phyloP scores from a whole-genome alignment of 495 filamentous ascomycete species.

The Alectoria sarmentosa region DNA sequence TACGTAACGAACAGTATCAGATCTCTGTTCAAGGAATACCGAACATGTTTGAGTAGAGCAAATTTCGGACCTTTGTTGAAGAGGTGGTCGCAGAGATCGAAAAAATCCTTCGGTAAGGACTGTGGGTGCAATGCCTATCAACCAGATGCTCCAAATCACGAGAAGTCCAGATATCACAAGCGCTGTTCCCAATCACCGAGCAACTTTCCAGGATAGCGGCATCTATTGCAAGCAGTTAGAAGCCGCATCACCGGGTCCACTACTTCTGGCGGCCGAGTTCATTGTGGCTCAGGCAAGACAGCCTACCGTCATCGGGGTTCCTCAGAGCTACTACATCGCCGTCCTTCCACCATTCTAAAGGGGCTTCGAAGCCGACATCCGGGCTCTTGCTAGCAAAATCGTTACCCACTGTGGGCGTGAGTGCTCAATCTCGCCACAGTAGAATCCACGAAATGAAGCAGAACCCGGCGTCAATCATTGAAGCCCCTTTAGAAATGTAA shows the following conservation, averaged over 20 bases:
- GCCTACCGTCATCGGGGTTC: too few species aligned
- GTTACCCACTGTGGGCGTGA: too few species aligned
- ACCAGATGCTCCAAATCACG: not conserved
- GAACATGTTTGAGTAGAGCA: not conserved
- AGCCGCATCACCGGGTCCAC: too few species aligned
- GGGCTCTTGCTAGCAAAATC: not conserved
- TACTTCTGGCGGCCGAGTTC: not conserved
- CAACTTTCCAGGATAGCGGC: not conserved
- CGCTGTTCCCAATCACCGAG: not conserved
- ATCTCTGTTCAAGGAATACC: slow-evolving; percentile 4
- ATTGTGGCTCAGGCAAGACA: not conserved
- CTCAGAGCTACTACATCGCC: not conserved
- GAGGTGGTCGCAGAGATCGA: not conserved
- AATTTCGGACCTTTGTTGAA: slow-evolving; percentile 2
- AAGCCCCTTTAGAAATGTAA: not conserved
- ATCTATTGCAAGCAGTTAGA: not conserved
- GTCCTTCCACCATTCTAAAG: not conserved
- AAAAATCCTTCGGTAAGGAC: not conserved
- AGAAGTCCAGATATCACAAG: not conserved
- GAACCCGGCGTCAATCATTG: not conserved
- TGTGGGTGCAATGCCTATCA: not conserved
- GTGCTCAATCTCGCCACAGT: not conserved
- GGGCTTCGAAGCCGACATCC: not conserved
- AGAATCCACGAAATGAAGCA: not conserved
- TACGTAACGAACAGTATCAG: not conserved